Percentiles rank a stretch among this genome's conserved stretches.
These are phyloP conservation scores for Aureobasidium sp. DNA, from an alignment of 2,329 filamentous ascomycete species.

Conservation along the genomic window DNA sequence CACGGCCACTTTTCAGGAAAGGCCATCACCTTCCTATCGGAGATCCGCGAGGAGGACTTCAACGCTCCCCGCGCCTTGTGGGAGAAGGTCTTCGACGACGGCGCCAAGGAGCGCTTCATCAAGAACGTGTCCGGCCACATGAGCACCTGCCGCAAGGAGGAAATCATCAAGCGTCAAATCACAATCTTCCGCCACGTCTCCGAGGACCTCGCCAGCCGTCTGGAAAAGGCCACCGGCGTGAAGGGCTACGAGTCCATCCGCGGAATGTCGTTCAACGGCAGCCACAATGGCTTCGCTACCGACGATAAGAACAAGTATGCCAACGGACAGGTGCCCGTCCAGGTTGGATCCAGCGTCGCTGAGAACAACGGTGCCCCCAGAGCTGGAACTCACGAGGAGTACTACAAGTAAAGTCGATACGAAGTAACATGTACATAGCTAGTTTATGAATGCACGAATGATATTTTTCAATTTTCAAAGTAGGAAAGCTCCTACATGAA, in stretches of 20 bases:
- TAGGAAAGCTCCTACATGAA: too few species aligned
- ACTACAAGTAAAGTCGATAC: neutral
- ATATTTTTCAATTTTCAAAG: too few species aligned
- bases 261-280: constrained; percentile 49
- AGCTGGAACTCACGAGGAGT: constrained; percentile 32
- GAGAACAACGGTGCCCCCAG: constrained; percentile 42
- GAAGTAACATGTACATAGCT: neutral
- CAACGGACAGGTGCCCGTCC: constrained; percentile 38
- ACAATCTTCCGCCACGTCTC: constrained; percentile 56
- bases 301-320: constrained; percentile 38
- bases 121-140: constrained; percentile 54
- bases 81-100: constrained; percentile 54
- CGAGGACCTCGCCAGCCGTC: constrained; percentile 46
- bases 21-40: constrained; percentile 42
- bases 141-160: constrained; percentile 47
- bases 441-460: neutral
- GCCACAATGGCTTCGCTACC: constrained; percentile 52
- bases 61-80: constrained; percentile 49
- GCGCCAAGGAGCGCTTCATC: constrained; percentile 49
- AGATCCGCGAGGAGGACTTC: constrained; percentile 46
- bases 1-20: constrained; percentile 43
- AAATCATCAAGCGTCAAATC: constrained; percentile 56
- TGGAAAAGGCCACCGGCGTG: constrained; percentile 55
- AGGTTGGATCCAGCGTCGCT: constrained; percentile 18
- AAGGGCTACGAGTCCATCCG: constrained; percentile 52